Conservation (phyloP, 1,139 yeast genomes). For the Fermentozyma sake region DNA sequence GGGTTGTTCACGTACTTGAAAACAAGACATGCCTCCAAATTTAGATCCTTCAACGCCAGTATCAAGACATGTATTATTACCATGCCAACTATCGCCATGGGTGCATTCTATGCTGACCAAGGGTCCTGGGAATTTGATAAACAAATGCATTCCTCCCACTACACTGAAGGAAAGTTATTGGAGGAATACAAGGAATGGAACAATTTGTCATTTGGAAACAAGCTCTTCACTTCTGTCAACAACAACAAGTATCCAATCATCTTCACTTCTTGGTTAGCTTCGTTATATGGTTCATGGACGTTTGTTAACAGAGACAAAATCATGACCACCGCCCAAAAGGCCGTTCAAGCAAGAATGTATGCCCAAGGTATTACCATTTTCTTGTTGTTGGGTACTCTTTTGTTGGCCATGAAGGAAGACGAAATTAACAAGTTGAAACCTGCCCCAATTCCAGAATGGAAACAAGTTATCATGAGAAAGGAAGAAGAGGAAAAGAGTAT, state of each 20-base stretch:
- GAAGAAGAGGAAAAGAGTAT: constrained; percentile 25
- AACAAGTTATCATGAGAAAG: constrained; percentile 36
- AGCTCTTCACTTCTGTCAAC: constrained; percentile 38
- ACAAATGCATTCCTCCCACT: constrained; percentile 32
- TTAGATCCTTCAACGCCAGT: constrained; percentile 33
- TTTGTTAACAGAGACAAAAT: constrained; percentile 70
- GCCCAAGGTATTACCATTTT: constrained; percentile 80
- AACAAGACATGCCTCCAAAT: constrained; percentile 30
- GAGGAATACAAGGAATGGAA: constrained; percentile 21
- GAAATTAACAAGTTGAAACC: constrained; percentile 37
- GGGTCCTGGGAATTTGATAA: constrained; percentile 48
- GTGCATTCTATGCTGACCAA: constrained; percentile 44
- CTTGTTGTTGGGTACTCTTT: constrained; percentile 59
- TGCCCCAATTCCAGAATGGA: constrained; percentile 39
- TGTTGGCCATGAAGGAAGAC: constrained; percentile 60
- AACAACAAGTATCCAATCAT: constrained; percentile 74
- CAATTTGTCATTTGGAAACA: constrained; percentile 10
- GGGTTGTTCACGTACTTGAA: constrained; percentile 34
- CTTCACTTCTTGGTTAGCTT: constrained; percentile 79
- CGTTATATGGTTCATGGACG: constrained; percentile 81
- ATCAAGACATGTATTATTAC: constrained; percentile 37
- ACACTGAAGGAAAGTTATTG: constrained; percentile 19
- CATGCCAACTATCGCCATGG: constrained; percentile 38
- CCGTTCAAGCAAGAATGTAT: constrained; percentile 91
- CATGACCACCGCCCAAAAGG: constrained; percentile 77